phyloP scores from a whole-genome alignment of 257 asterid species.

The Capsicum pubescens region DNA sequence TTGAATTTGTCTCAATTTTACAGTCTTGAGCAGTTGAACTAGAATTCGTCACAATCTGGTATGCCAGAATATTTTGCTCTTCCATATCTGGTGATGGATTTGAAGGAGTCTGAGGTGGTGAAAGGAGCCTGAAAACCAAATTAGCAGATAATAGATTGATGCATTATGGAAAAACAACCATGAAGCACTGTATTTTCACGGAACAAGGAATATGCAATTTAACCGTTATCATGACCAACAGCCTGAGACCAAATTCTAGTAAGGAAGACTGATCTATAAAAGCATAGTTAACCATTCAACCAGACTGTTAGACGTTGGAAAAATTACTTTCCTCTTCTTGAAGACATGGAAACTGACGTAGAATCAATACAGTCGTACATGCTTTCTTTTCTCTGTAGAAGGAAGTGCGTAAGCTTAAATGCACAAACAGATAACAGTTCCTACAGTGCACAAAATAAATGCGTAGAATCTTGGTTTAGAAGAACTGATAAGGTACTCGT shows the following conservation, averaged over 20 bases:
- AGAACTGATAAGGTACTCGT: not conserved
- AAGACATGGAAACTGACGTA: not conserved
- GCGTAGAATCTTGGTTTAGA: not conserved
- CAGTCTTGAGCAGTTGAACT: constrained; percentile 35
- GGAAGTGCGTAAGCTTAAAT: not conserved
- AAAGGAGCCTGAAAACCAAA: constrained; percentile 58
- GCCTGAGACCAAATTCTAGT: not conserved
- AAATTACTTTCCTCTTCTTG: not conserved
- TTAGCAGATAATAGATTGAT: not conserved
- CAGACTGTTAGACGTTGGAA: not conserved
- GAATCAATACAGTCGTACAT: not conserved
- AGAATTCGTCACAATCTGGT: constrained; percentile 20
- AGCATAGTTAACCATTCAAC: not conserved
- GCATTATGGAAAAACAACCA: not conserved
- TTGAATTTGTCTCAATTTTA: constrained; percentile 41
- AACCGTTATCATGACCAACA: not conserved
- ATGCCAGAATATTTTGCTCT: constrained; percentile 31
- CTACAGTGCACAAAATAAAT: not conserved
- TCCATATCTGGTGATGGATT: constrained; percentile 44
- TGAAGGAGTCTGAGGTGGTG: constrained; percentile 50
- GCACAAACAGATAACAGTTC: not conserved
- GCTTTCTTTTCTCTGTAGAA: not conserved
- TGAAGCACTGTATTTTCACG: not conserved
- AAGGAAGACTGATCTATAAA: not conserved
- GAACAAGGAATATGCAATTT: not conserved